Evolutionary conservation across 1,139 yeast species (phyloP).

Genomic region (Blastobotrys illinoisensis): DNA sequence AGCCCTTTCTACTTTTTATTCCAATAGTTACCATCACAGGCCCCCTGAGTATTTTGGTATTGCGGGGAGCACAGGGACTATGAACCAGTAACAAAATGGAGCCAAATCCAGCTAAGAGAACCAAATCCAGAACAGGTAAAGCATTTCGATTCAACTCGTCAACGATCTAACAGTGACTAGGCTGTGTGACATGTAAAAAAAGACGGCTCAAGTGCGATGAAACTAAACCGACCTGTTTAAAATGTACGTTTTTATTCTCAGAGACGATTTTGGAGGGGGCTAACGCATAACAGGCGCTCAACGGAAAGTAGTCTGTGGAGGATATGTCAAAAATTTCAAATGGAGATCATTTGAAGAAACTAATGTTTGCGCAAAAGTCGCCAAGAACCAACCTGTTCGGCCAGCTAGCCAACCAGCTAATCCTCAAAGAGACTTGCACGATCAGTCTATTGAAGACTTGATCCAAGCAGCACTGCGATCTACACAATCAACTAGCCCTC

Average conservation of each 20-base stretch:
- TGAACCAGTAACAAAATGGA: background rate
- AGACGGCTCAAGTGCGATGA: constrained; percentile 94
- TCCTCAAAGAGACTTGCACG: constrained; percentile 1
- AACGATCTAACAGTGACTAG: constrained; percentile 28
- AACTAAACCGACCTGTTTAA: constrained; percentile 66
- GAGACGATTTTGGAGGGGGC: background rate
- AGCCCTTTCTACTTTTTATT: no score
- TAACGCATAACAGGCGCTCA: constrained; percentile 34
- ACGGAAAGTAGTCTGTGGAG: constrained; percentile 48
- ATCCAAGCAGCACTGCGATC: constrained; percentile 10
- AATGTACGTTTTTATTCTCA: constrained; percentile 58
- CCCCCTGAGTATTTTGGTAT: no score
- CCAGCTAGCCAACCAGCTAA: background rate
- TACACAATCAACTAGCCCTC: background rate
- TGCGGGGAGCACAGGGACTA: background rate
- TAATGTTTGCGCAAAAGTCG: constrained; percentile 10
- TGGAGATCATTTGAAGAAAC: constrained; percentile 52
- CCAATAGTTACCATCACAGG: no score
- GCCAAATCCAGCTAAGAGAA: constrained; percentile 2
- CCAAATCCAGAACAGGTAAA: constrained; percentile 12
- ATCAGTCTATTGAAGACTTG: constrained; percentile 8
- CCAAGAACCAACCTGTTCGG: constrained; percentile 2
- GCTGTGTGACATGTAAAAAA: constrained; percentile 83
- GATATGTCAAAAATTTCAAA: constrained; percentile 57
- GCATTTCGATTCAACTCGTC: background rate